Base-by-base conservation (phyloP, 2,329 filamentous ascomycete species). In the Fonsecaea multimorphosa region DNA sequence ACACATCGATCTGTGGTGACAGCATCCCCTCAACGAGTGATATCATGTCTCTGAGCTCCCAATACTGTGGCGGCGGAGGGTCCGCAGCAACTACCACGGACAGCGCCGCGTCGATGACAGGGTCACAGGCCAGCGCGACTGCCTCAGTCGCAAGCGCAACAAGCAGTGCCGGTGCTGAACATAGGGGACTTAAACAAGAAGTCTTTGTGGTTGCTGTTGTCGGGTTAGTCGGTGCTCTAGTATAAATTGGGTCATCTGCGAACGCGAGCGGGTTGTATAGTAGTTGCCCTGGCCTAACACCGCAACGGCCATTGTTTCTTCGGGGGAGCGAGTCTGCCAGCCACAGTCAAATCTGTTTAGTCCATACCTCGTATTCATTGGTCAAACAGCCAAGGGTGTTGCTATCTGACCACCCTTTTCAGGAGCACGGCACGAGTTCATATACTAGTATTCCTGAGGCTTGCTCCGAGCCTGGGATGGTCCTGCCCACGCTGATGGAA, bases 191-290 rank as follows among this genome's bases (percentile, higher is more conserved):
- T 2, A 24, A 19, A 14, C 44, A 49, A 24, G 44, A 49, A 8
- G 44, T 49, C 19, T 49, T 49, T 24, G 44, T 49, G 19, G 44
- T 49, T 12, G 44, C 44, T 49, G 44, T 49, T 12, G 44, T 49
- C 19, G 44, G 44, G 22, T 12, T 49, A 49, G 44, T 49, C 19
- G 44, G 44, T 12, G 44, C 44, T 9, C 8, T 49, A 12, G 44
- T 49, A n/a, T 49, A 11, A 24, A 8, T 49, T 4, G 1, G n/a
- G 38, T 11, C 38, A 19, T n/a, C 14, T n/a, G 14, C 12, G 5
- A n/a, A 40, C 1, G 14, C 2, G 38, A 40, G 14, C 29, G 29
- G 29, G 29, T 3, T 31, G 29, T 31, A 8, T 31, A 31, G 29
- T 3, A 31, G 29, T 31, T 31, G 29, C n/a, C n/a, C n/a, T n/a